Conservation (phyloP, 169 alveolate species). For the Eimeria tenella region DNA sequence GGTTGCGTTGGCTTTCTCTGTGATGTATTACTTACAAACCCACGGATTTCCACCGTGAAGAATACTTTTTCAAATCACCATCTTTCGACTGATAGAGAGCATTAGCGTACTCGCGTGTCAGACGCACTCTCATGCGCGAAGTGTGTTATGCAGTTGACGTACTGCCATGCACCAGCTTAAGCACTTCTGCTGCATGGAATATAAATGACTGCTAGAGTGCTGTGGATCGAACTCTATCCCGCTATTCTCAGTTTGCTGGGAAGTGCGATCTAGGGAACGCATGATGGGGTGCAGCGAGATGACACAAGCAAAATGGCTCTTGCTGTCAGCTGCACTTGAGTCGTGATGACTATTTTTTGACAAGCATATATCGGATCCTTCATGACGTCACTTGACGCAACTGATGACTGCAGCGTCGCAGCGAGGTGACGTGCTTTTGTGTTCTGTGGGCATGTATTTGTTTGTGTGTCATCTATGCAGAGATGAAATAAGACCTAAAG, state of each 20-base stretch:
- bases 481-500: slow-evolving; percentile 40
- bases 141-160: slow-evolving; percentile 27
- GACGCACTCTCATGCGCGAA: not conserved
- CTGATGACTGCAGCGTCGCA: slow-evolving; percentile 30
- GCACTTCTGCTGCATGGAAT: slow-evolving; percentile 31
- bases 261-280: slow-evolving; percentile 47
- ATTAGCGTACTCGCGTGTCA: not conserved
- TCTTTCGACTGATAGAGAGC: slow-evolving; percentile 52
- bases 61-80: slow-evolving; percentile 18
- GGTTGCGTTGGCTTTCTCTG: not conserved
- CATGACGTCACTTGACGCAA: slow-evolving; percentile 9
- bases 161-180: slow-evolving; percentile 30
- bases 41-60: not conserved
- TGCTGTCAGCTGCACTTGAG: not conserved
- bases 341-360: not conserved
- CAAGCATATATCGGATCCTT: slow-evolving; percentile 53
- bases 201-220: not conserved
- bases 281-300: slow-evolving; percentile 40
- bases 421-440: not conserved
- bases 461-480: not conserved
- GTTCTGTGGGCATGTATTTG: not conserved
- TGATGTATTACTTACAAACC: not conserved
- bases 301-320: not conserved
- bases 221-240: slow-evolving; percentile 12
- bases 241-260: slow-evolving; percentile 49